phyloP scores from a whole-genome alignment of 2,329 filamentous ascomycete genomes.

The Beauveria sp. region DNA sequence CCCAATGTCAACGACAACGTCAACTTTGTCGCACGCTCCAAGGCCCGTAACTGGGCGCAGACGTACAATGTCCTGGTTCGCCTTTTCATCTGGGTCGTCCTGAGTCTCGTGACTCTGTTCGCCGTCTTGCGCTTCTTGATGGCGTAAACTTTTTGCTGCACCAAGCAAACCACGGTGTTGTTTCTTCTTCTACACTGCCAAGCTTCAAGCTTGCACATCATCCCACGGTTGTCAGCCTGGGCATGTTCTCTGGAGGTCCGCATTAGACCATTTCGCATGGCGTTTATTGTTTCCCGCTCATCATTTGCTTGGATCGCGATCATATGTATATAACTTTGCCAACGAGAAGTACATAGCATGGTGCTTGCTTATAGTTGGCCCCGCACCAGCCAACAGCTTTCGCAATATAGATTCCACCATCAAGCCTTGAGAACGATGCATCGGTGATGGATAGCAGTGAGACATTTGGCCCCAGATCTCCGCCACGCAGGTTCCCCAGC shows the following conservation, averaged over 20 bases:
- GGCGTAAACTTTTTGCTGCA: not conserved
- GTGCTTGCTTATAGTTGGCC: not conserved
- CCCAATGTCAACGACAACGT: conserved; percentile 29
- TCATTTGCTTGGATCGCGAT: not conserved
- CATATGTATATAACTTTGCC: not conserved
- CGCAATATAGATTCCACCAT: not conserved
- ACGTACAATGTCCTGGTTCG: conserved; percentile 26
- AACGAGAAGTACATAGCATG: conserved; percentile 6
- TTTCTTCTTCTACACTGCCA: not conserved
- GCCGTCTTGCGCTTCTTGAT: conserved; percentile 2
- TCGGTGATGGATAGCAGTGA: not conserved
- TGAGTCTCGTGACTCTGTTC: conserved; percentile 12
- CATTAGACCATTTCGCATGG: conserved; percentile 8
- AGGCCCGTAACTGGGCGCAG: conserved; percentile 26
- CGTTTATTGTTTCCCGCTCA: not conserved
- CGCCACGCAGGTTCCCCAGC: not conserved
- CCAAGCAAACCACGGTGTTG: not conserved
- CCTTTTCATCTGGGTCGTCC: conserved; percentile 16
- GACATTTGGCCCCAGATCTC: not conserved
- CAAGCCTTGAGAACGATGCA: not conserved
- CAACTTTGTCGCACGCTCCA: conserved; percentile 26
- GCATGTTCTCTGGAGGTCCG: not conserved
- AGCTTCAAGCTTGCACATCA: not conserved
- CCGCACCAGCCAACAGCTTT: not conserved
- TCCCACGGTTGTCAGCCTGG: not conserved